Conservation (phyloP, 192 early-diverging fungal genomes). For the Chytriomyces sp. region DNA sequence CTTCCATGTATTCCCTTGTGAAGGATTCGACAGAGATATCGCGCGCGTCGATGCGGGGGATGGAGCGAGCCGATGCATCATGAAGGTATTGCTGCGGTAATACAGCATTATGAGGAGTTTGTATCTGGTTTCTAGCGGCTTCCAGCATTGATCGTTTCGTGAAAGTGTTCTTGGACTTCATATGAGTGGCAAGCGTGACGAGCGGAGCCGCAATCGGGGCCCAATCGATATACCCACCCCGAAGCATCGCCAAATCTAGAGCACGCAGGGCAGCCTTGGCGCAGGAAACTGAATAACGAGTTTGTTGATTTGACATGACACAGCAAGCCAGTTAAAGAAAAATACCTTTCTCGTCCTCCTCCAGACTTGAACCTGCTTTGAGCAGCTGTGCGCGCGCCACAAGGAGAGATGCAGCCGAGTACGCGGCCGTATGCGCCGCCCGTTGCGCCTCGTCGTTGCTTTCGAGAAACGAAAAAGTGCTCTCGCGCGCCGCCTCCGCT, state of each 20-base stretch:
- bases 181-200: background rate
- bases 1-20: slow-evolving; percentile 21
- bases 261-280: slow-evolving; percentile 24
- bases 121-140: background rate
- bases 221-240: slow-evolving; percentile 23
- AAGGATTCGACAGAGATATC: slow-evolving; percentile 18
- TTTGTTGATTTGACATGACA: too few species aligned
- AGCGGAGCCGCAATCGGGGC: slow-evolving; percentile 7
- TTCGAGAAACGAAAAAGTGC: background rate
- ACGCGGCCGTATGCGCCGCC: background rate
- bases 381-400: background rate
- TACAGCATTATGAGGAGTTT: too few species aligned
- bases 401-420: background rate
- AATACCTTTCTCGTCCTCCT: background rate
- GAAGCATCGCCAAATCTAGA: slow-evolving; percentile 24
- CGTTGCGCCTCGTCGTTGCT: too few species aligned
- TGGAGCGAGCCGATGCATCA: background rate
- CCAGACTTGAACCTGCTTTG: background rate
- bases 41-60: slow-evolving; percentile 30
- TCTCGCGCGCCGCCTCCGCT: background rate
- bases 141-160: background rate
- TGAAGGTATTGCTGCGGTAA: background rate
- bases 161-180: background rate
- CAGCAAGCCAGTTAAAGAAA: too few species aligned
- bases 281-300: too few species aligned